Percentiles rank a stretch among this genome's conserved stretches.
phyloP scores from a whole-genome alignment of 805 yeast species.

The Candida nonsorbophila region DNA sequence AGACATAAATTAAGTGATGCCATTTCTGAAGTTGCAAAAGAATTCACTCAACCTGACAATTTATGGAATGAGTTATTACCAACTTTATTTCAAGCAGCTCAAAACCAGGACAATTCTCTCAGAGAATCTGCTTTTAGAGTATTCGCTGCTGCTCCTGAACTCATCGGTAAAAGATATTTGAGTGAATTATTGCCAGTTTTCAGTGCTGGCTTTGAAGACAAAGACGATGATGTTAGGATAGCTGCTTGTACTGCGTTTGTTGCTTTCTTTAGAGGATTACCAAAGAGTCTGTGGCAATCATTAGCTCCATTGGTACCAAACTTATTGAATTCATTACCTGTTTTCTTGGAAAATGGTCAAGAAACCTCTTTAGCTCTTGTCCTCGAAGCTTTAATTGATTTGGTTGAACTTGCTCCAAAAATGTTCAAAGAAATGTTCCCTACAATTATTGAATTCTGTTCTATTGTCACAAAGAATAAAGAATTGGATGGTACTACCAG shows the following conservation, averaged over 20 bases:
- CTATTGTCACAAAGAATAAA: slow-evolving; percentile 75
- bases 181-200: slow-evolving; percentile 62
- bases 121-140: slow-evolving; percentile 92
- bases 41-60: slow-evolving; percentile 46
- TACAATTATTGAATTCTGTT: slow-evolving; percentile 79
- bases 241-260: slow-evolving; percentile 92
- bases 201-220: slow-evolving; percentile 75
- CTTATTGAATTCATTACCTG: slow-evolving; percentile 80
- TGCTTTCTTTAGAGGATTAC: slow-evolving; percentile 77
- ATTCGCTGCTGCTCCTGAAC: slow-evolving; percentile 75
- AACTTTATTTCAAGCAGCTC: slow-evolving; percentile 63
- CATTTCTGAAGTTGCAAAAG: slow-evolving; percentile 83
- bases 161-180: slow-evolving; percentile 58
- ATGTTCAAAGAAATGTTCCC: slow-evolving; percentile 89
- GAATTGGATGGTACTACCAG: slow-evolving; percentile 78
- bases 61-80: slow-evolving; percentile 79
- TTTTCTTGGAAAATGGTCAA: slow-evolving; percentile 72
- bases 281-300: slow-evolving; percentile 71
- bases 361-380: slow-evolving; percentile 80
- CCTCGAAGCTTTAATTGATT: slow-evolving; percentile 82
- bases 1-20: slow-evolving; percentile 94
- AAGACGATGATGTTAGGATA: slow-evolving; percentile 76
- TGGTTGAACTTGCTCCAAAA: slow-evolving; percentile 91
- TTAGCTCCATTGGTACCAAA: slow-evolving; percentile 79
- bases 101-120: slow-evolving; percentile 52